phyloP scores from a whole-genome alignment of 176 grass and related monocot species.

The Canna indica region DNA sequence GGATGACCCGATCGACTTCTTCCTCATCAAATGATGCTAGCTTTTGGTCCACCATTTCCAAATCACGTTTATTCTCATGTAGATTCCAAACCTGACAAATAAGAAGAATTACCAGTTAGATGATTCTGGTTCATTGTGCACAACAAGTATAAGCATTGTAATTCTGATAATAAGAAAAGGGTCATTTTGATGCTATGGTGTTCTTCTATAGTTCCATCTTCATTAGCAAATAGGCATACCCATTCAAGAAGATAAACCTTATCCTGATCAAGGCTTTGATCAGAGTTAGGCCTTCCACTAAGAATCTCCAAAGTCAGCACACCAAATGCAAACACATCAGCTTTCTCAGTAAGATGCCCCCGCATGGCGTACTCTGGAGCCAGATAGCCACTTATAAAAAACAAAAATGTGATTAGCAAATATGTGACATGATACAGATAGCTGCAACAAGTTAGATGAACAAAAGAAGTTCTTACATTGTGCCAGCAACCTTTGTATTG shows the following conservation, averaged over 20 bases:
- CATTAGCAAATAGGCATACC: constrained; percentile 3
- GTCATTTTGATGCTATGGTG: too few relatives aligned
- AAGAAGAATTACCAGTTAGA: not conserved
- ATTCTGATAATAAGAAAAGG: too few relatives aligned
- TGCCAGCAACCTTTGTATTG: constrained; percentile 31
- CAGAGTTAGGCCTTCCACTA: constrained; percentile 24
- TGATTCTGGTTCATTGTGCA: too few relatives aligned
- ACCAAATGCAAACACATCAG: constrained; percentile 21
- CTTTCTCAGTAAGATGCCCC: constrained; percentile 19
- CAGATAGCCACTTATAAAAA: constrained; percentile 27
- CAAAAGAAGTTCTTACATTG: constrained; percentile 20
- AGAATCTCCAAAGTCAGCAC: constrained; percentile 25
- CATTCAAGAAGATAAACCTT: constrained; percentile 26
- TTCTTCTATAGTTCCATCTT: too few relatives aligned
- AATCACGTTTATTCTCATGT: not conserved
- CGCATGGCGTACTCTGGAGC: too few relatives aligned
- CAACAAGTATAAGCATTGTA: too few relatives aligned
- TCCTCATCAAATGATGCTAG: not conserved
- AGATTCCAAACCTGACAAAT: constrained; percentile 2
- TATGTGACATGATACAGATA: not conserved
- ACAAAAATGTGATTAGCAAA: not conserved
- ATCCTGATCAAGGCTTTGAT: not conserved
- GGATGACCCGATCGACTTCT: not conserved
- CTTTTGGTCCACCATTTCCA: not conserved
- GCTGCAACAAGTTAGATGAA: not conserved